phyloP scores from a whole-genome alignment of 1,139 yeast genomes.

The Yamadazyma taylorii region DNA sequence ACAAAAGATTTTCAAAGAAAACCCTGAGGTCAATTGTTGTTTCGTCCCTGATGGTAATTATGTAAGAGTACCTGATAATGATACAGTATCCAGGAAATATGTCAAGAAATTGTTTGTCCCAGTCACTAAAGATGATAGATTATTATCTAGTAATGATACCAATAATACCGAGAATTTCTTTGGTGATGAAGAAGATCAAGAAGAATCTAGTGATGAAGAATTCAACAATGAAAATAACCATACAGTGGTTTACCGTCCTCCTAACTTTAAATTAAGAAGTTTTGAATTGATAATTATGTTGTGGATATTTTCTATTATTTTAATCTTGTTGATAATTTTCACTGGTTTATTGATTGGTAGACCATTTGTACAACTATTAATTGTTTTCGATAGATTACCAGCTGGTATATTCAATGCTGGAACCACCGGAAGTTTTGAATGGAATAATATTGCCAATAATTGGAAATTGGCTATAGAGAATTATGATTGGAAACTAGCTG shows the following conservation, averaged over 20 bases:
- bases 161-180: conserved; percentile 19
- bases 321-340: conserved; percentile 38
- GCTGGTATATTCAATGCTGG: background rate
- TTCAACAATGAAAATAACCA: conserved; percentile 55
- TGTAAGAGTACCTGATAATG: conserved; percentile 85
- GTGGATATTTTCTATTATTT: conserved; percentile 68
- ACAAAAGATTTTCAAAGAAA: conserved; percentile 36
- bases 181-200: conserved; percentile 26
- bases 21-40: conserved; percentile 43
- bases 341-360: conserved; percentile 41
- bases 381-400: background rate
- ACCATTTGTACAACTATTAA: conserved; percentile 19
- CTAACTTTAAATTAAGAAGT: conserved; percentile 63
- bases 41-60: conserved; percentile 79
- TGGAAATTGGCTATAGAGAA: background rate
- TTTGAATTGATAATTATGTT: conserved; percentile 54
- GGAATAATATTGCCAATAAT: background rate
- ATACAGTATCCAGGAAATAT: conserved; percentile 65
- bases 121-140: conserved; percentile 77
- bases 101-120: conserved; percentile 71
- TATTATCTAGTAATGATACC: conserved; percentile 35
- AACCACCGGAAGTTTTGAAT: background rate
- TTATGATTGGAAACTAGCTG: conserved; percentile 25
- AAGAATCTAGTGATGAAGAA: conserved; percentile 52
- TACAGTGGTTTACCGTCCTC: conserved; percentile 84